Evolutionary conservation across 176 grass and related monocot genomes (phyloP).

Genomic region (Guadua angustifolia): DNA sequence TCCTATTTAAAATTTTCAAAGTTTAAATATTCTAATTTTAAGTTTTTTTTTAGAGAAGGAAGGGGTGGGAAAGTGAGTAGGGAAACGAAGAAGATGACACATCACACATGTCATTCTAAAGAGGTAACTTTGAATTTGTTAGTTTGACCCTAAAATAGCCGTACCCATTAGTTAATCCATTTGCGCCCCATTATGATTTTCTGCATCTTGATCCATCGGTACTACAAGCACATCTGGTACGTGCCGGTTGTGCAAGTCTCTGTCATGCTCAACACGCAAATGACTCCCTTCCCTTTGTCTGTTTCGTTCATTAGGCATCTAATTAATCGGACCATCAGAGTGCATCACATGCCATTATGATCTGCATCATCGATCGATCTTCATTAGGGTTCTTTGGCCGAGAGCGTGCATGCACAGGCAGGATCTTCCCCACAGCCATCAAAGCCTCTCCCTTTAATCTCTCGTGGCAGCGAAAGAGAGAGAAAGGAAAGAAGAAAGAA

Average conservation of each 20-base stretch:
- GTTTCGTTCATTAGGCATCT: background rate
- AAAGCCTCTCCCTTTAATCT: background rate
- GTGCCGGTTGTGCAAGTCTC: too few species aligned
- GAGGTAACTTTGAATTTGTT: too few species aligned
- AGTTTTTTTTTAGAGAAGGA: too few species aligned
- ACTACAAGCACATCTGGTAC: too few species aligned
- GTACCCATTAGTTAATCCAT: background rate
- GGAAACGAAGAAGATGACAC: too few species aligned
- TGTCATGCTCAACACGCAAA: too few species aligned
- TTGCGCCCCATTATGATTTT: background rate
- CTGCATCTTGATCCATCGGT: too few species aligned
- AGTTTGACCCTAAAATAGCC: too few species aligned
- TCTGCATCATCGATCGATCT: background rate
- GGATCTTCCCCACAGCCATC: constrained; percentile 46
- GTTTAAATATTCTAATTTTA: too few species aligned
- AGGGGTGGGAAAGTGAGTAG: too few species aligned
- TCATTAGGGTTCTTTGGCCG: background rate
- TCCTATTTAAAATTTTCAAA: too few species aligned
- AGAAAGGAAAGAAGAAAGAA: background rate
- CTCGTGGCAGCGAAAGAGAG: constrained; percentile 12
- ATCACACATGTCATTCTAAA: too few species aligned
- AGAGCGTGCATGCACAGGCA: background rate
- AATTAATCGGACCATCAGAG: constrained; percentile 42
- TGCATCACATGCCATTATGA: constrained; percentile 36
- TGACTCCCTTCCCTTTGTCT: background rate